These are phyloP conservation scores for Pugionium dolabratum DNA, from an alignment of 345 rosid genomes.

Conservation along the genomic window DNA sequence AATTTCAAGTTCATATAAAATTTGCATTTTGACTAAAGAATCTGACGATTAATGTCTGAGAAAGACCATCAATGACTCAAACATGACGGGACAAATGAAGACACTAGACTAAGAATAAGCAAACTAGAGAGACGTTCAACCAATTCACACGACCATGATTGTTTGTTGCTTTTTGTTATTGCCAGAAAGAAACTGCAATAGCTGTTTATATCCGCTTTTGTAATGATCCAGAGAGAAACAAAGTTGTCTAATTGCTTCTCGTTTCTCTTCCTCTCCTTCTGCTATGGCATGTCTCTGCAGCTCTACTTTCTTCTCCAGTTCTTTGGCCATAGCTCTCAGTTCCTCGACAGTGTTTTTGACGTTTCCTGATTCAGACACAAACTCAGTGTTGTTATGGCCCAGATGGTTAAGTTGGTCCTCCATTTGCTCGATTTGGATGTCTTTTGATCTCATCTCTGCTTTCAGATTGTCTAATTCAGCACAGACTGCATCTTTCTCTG, in stretches of 20 bases:
- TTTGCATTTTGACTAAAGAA: no score
- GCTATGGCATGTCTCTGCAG: slow-evolving; percentile 49
- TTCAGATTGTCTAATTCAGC: slow-evolving; percentile 47
- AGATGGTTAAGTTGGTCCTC: slow-evolving; percentile 53
- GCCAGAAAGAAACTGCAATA: slow-evolving; percentile 51
- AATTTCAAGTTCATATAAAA: no score
- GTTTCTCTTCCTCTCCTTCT: slow-evolving; percentile 72
- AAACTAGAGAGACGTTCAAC: not conserved
- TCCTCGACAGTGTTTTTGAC: slow-evolving; percentile 41
- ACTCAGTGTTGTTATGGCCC: slow-evolving; percentile 38
- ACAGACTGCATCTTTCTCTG: slow-evolving; percentile 52
- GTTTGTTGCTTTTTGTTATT: not conserved
- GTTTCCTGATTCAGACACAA: slow-evolving; percentile 40
- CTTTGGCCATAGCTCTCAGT: slow-evolving; percentile 46
- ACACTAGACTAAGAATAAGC: no score
- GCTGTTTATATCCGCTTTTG: slow-evolving; percentile 57
- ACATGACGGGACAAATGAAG: not conserved
- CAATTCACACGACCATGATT: not conserved
- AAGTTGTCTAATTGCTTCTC: slow-evolving; percentile 82
- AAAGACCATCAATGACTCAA: not conserved
- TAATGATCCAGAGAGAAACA: slow-evolving; percentile 83
- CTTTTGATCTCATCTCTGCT: slow-evolving; percentile 49
- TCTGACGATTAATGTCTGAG: no score
- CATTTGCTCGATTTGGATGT: slow-evolving; percentile 51
- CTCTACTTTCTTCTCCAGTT: slow-evolving; percentile 61